Base-by-base conservation (phyloP, 306 rosid genomes). In the Chamaecrista fasciculata region DNA sequence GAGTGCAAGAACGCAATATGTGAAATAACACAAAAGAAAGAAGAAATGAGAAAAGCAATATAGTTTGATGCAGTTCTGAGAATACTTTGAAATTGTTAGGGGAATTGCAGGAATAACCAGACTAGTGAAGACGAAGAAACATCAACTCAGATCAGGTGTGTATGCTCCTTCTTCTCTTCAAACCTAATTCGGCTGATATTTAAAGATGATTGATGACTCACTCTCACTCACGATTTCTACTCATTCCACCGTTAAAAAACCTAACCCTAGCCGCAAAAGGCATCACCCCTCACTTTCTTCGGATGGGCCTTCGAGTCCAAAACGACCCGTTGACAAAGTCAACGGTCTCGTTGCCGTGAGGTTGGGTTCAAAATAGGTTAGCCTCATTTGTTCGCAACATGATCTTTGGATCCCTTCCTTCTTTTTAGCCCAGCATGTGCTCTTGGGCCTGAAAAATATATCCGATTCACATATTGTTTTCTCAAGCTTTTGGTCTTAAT, bases 141-240 rank as follows among this genome's bases (percentile, higher is more conserved):
- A 1, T 9, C 8, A n/a, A 43, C 49, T 40, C 3, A 36, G n/a
- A 2, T 29, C 24, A 3, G 24, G 1, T 1, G 24, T 19, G 11
- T 5, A 12, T 8, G 50, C 36, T 43, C 4, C 39, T 43, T 25
- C 21, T 1, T 14, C 20, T 23, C 8, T 11, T 11, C 3, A 14
- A 23, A 5, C 5, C 21, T 21, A 21, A 3, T 1, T 1, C 2
- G 12, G 21, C 9, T 63, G 40, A 8, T 46, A 64, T 64, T 64
- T 64, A 51, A 73, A 37, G 80, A 68, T 0, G 80, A 82, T 62
- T 42, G 43, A 2, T 2, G 34, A 2, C 34, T 29, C 34, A 29
- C 34, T 29, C 5, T 2, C 34, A 29, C 2, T 19, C 28, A 70
- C 49, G n/a, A n/a, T 12, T 2, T 9, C 18, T n/a, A 15, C 4